These are phyloP conservation scores for Daldinia caldariorum DNA, from an alignment of 495 filamentous ascomycete species.

Conservation along the genomic window DNA sequence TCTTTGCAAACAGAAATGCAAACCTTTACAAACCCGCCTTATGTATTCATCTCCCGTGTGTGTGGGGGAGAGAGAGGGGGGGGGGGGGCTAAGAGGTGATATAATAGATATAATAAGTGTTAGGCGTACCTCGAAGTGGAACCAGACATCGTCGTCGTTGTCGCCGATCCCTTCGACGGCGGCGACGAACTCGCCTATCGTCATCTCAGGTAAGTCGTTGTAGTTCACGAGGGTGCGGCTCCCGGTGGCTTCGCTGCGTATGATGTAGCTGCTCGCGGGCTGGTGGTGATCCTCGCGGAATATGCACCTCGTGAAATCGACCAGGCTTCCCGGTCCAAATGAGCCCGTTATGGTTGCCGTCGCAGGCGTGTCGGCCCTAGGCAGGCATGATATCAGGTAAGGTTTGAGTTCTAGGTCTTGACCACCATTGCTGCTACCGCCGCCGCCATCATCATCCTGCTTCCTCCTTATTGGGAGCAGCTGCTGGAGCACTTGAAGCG, in stretches of 20 bases:
- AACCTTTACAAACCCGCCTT: no score
- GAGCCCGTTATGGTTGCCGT: conserved; percentile 52
- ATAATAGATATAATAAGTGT: conserved; percentile 11
- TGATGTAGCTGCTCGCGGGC: conserved; percentile 76
- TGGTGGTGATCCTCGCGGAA: conserved; percentile 65
- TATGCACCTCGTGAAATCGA: conserved; percentile 66
- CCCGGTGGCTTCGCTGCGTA: conserved; percentile 66
- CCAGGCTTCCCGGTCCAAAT: conserved; percentile 52
- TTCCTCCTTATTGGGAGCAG: conserved; percentile 49
- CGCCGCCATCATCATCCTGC: conserved; percentile 10
- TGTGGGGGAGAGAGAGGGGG: no score
- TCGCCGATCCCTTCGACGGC: conserved; percentile 47
- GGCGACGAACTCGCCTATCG: conserved; percentile 61
- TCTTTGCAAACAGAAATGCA: neutral
- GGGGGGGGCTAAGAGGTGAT: neutral
- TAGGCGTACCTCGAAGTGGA: conserved; percentile 74
- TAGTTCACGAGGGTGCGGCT: conserved; percentile 77
- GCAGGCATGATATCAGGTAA: conserved; percentile 56
- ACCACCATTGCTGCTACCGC: conserved; percentile 9
- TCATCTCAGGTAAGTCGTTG: conserved; percentile 74
- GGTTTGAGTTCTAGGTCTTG: conserved; percentile 34
- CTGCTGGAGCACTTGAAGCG: conserved; percentile 73
- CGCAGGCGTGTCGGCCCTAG: conserved; percentile 47
- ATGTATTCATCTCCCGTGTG: no score
- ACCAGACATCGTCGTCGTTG: conserved; percentile 58